These are phyloP conservation scores for Cymbopogon flexuosus DNA, from an alignment of 202 grass and related monocot genomes.

Conservation along the genomic window DNA sequence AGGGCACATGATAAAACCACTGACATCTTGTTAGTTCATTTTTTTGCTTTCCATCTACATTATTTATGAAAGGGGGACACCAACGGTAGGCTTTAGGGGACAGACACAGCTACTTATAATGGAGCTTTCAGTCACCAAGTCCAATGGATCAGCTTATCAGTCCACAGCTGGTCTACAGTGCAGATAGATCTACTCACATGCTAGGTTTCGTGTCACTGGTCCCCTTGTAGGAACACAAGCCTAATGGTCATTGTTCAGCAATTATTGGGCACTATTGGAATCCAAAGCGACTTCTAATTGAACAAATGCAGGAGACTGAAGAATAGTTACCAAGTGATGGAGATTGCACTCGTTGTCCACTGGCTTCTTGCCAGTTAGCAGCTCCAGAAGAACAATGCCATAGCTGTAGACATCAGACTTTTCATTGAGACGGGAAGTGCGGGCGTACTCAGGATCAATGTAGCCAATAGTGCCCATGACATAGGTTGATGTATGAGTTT, in stretches of 20 bases:
- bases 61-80: slow-evolving; percentile 39
- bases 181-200: slow-evolving; percentile 63
- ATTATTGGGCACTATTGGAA: slow-evolving; percentile 63
- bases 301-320: background rate
- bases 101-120: slow-evolving; percentile 41
- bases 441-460: slow-evolving; percentile 91
- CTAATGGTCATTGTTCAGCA: slow-evolving; percentile 41
- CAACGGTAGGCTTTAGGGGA: slow-evolving; percentile 53
- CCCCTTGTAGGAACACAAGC: slow-evolving; percentile 48
- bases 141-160: slow-evolving; percentile 36
- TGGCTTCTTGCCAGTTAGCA: slow-evolving; percentile 71
- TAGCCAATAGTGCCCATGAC: slow-evolving; percentile 98
- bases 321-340: slow-evolving; percentile 78
- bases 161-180: slow-evolving; percentile 40
- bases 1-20: background rate
- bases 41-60: slow-evolving; percentile 23
- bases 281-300: slow-evolving; percentile 28
- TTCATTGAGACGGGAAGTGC: slow-evolving; percentile 84
- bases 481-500: slow-evolving; percentile 90
- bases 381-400: slow-evolving; percentile 80
- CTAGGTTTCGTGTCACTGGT: slow-evolving; percentile 51
- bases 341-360: slow-evolving; percentile 98
- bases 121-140: slow-evolving; percentile 50
- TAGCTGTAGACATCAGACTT: slow-evolving; percentile 98
- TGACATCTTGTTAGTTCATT: background rate